A percentile compares a stretch with the other conserved stretches of the same genome.
These are phyloP conservation scores for Geosmithia putterillii DNA, from an alignment of 2,329 filamentous ascomycete species.

Conservation along the genomic window DNA sequence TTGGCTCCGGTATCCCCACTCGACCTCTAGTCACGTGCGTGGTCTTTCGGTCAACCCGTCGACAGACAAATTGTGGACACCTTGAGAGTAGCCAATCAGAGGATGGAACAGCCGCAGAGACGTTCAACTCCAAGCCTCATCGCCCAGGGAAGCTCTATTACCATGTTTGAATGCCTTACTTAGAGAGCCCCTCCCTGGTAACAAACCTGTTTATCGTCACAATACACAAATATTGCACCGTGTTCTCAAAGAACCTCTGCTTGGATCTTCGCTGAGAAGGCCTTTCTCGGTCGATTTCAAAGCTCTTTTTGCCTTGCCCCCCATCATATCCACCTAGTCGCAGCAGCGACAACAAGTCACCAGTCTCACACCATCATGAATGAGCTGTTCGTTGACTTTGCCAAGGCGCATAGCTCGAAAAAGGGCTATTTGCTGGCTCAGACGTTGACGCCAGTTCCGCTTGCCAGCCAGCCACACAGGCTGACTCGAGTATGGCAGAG, in stretches of 20 bases:
- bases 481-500: conserved; percentile 60
- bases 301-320: neutral
- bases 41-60: neutral
- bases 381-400: conserved; percentile 61
- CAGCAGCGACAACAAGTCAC: neutral
- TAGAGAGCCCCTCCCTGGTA: neutral
- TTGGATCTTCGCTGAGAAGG: neutral
- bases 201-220: neutral
- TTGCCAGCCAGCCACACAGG: conserved; percentile 47
- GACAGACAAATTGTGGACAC: neutral
- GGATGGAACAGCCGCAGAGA: neutral
- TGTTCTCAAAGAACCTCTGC: neutral
- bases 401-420: conserved; percentile 47
- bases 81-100: neutral
- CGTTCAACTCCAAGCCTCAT: neutral
- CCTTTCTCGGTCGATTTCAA: neutral
- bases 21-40: conserved; percentile 7
- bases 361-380: conserved; percentile 43
- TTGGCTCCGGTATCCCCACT: conserved; percentile 13
- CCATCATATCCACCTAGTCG: neutral
- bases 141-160: neutral
- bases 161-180: neutral
- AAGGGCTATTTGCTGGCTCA: conserved; percentile 65
- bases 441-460: conserved; percentile 60
- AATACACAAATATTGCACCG: neutral